These are phyloP conservation scores for Astrothelium macrocarpum DNA, from an alignment of 495 filamentous ascomycete genomes.

Conservation along the genomic window DNA sequence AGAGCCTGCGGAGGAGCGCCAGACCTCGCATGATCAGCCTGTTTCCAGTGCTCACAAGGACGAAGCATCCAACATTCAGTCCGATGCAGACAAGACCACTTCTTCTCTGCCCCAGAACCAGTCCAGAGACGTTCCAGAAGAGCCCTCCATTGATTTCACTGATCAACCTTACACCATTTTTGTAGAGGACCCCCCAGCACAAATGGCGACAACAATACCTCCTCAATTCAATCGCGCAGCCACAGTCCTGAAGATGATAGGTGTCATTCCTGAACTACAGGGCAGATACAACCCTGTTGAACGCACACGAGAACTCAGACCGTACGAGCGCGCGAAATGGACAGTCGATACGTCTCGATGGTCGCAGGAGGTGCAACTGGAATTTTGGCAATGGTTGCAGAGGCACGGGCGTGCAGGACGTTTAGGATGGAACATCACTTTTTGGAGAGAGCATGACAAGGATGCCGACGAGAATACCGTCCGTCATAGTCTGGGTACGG, in stretches of 20 bases:
- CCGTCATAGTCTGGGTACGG: conserved; percentile 8
- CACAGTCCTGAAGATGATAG: neutral
- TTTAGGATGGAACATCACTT: neutral
- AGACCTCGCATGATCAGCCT: too few relatives aligned
- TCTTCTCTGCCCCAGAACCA: neutral
- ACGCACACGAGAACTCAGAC: conserved; percentile 11
- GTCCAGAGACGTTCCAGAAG: neutral
- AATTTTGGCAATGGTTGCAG: conserved; percentile 15
- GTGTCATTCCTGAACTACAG: neutral
- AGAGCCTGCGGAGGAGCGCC: neutral
- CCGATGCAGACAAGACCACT: neutral
- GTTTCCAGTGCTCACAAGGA: too few relatives aligned
- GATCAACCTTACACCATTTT: neutral
- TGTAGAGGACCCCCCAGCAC: neutral
- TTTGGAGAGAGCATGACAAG: conserved; percentile 1
- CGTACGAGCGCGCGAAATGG: conserved; percentile 22
- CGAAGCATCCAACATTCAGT: neutral
- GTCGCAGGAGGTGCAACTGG: conserved; percentile 8
- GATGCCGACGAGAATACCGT: neutral
- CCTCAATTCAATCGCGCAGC: neutral
- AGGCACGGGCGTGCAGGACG: neutral
- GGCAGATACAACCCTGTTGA: conserved; percentile 11
- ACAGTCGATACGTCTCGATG: conserved; percentile 13
- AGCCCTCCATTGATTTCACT: neutral
- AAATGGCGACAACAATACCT: neutral